Evolutionary conservation across 2,329 filamentous ascomycete genomes (phyloP), one percentile per base, ranked within the genome.

Genomic region (Cordyceps fumosorosea): DNA sequence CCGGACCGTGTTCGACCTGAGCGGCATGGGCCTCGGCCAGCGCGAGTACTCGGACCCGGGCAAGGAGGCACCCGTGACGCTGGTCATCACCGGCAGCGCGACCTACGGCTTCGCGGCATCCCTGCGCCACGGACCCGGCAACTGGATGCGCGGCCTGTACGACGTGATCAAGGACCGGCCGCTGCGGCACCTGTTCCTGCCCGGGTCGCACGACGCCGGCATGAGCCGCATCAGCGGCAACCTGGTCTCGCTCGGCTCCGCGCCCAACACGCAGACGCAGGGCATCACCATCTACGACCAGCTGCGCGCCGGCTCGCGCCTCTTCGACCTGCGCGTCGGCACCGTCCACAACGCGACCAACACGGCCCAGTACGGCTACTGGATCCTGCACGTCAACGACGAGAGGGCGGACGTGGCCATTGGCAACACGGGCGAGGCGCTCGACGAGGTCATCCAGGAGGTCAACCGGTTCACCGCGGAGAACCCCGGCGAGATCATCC

Each of bases 181-280:
- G 1, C 67, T 82, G 0, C 75, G 76, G 57, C 74, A 80, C 34
- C 71, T 82, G 20, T 73, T 76, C 55, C 76, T 82, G 72, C 79
- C 79, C 0, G 80, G 79, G 10, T 75, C 77, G 3, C 79, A 82
- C 63, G 78, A 81, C 62, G 72, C 78, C 0, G 80, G 78, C n/a
- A 81, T 82, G 78, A 75, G 72, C 26, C 71, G 64, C 1, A 78
- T 78, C 64, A 75, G 69, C 16, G 61, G 66, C 53, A 65, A 68
- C 16, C 77, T 78, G 5, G 42, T 47, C 1, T 69, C 73, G 42
- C 70, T 76, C 12, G 77, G 75, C 3, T 69, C 69, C 20, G 68
- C 69, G n/a, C 64, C 68, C 12, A 80, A 81, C 62, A 79, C 75
- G 0, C 74, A 78, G 62, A 78, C 77, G 0, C 80, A 82, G 57